Evolutionary conservation across 352 stramenopile species (phyloP), one percentile per base, ranked within the genome.

Genomic region (Phytophthora macrochlamydospora): DNA sequence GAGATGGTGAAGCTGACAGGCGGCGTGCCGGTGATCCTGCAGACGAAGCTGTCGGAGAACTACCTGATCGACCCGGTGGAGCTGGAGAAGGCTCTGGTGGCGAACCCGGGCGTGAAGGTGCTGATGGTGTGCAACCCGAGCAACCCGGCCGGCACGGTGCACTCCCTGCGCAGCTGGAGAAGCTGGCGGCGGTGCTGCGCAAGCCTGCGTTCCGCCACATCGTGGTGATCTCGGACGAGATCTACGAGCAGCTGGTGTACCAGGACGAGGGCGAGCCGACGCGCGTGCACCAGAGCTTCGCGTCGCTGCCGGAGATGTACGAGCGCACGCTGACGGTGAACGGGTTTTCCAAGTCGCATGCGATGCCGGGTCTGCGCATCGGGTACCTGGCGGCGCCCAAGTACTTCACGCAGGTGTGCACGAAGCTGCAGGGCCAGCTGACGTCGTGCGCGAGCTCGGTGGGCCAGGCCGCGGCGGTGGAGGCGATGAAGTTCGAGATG

Each of bases 51-150:
- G 12, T 81, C 96, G 45, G 89, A 98, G 59, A 84, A 92, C 53
- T 99, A 97, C 69, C 69, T 98, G 52, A 85, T 99, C 50, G 92
- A 95, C 56, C 80, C 93, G 0, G 68, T 83, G 30, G 77, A 76
- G 29, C 76, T 99, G 3, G 73, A 93, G n/a, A 58, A 71, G 37
- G 76, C 84, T 11, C 64, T 99, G 35, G 81, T 81, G 12, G 74
- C 73, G 5, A 73, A 89, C 64, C 78, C 88, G 12, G 79, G 87
- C 35, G 81, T 81, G 43, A 96, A 95, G 69, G 73, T 92, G 9
- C 69, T 99, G 12, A 98, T 99, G 46, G 72, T 99, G 14, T 99
- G 96, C 76, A 99, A 99, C 76, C 97, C 96, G 3, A 98, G 87
- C 53, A 99, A 99, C 78, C 96, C 96, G 0, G 97, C 94, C 0